Conservation (phyloP, 805 yeast species). For the Citeromyces nyonsensis region DNA sequence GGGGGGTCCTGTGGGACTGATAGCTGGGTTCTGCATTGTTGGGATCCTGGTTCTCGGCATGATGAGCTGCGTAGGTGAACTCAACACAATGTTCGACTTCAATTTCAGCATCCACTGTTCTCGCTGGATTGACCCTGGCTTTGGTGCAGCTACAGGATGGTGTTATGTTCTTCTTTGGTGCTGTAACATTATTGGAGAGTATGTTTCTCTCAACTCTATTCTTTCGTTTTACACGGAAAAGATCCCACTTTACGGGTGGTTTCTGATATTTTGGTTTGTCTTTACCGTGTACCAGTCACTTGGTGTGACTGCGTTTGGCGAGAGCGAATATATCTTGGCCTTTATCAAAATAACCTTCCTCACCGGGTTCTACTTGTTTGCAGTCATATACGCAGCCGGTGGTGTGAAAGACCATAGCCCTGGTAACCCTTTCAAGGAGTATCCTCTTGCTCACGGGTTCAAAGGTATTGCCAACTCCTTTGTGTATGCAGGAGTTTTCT, state of each 20-base stretch:
- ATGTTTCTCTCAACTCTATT: slow-evolving; percentile 31
- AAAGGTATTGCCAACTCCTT: slow-evolving; percentile 39
- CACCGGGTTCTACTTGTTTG: slow-evolving; percentile 29
- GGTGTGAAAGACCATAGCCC: slow-evolving; percentile 13
- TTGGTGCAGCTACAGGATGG: slow-evolving; percentile 41
- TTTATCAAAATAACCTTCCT: slow-evolving; percentile 28
- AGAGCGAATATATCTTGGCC: slow-evolving; percentile 36
- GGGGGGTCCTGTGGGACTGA: slow-evolving; percentile 38
- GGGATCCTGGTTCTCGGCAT: slow-evolving; percentile 36
- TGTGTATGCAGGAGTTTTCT: slow-evolving; percentile 41
- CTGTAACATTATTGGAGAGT: slow-evolving; percentile 15
- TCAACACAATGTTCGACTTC: slow-evolving; percentile 35
- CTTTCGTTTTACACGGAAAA: slow-evolving; percentile 31
- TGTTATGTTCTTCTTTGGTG: slow-evolving; percentile 29
- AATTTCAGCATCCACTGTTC: slow-evolving; percentile 38
- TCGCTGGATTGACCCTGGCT: slow-evolving; percentile 34
- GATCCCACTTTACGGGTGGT: slow-evolving; percentile 37
- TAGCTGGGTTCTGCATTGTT: slow-evolving; percentile 32
- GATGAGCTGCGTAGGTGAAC: slow-evolving; percentile 41
- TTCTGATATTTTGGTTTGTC: slow-evolving; percentile 30
- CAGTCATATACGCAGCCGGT: slow-evolving; percentile 25
- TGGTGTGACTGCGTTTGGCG: slow-evolving; percentile 38
- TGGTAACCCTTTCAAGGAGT: slow-evolving; percentile 13
- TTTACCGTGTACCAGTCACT: slow-evolving; percentile 30
- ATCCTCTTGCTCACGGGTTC: slow-evolving; percentile 25